Conservation (phyloP, 805 yeast species). For the Saccharomycopsis vini region DNA sequence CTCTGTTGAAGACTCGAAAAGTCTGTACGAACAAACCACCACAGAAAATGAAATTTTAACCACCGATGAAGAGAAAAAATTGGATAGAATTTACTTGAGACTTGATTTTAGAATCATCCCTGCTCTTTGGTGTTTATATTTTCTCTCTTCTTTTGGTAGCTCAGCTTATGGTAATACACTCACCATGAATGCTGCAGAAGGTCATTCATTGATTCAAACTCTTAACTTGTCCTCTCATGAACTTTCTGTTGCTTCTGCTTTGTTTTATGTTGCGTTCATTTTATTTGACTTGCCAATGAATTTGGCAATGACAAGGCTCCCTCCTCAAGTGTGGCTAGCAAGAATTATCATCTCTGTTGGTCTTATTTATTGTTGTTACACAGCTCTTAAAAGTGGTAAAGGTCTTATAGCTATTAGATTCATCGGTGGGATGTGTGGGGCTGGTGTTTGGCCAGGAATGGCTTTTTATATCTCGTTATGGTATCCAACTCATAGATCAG, state of each 20-base stretch:
- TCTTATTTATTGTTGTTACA: conserved; percentile 64
- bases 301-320: conserved; percentile 68
- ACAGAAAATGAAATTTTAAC: conserved; percentile 20
- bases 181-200: conserved; percentile 60
- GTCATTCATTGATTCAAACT: conserved; percentile 51
- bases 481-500: conserved; percentile 74
- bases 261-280: conserved; percentile 76
- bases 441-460: conserved; percentile 90
- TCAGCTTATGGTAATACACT: conserved; percentile 70
- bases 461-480: conserved; percentile 74
- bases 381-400: conserved; percentile 43
- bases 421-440: conserved; percentile 67
- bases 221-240: conserved; percentile 47
- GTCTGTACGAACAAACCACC: too few species aligned
- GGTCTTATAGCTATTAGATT: conserved; percentile 68
- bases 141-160: conserved; percentile 69
- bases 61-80: conserved; percentile 26
- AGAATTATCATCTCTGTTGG: conserved; percentile 75
- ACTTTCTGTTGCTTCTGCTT: conserved; percentile 66
- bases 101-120: conserved; percentile 70
- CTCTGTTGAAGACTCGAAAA: too few species aligned
- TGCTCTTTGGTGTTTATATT: conserved; percentile 72
- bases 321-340: conserved; percentile 80
- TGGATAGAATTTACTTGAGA: conserved; percentile 50
- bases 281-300: conserved; percentile 86